A percentile compares a stretch with the other conserved stretches of the same genome.
Conservation (phyloP, 495 filamentous ascomycete species). For the Xylaria scruposa region DNA sequence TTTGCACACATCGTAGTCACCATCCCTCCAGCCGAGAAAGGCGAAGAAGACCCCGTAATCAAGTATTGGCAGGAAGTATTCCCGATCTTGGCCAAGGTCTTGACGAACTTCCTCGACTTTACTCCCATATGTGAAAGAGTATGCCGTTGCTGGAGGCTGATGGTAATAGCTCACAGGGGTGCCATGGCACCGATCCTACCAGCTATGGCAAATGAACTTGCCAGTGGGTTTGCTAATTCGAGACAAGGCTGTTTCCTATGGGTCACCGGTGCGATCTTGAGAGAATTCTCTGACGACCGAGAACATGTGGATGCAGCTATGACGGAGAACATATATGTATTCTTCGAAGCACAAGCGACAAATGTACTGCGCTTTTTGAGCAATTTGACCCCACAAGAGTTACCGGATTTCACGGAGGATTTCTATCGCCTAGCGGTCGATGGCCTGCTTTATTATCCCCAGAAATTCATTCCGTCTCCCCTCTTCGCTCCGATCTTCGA, state of each 20-base stretch:
- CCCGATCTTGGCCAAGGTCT: slow-evolving; percentile 80
- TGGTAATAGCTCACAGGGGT: slow-evolving; percentile 93
- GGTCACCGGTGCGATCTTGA: slow-evolving; percentile 92
- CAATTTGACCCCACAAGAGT: slow-evolving; percentile 80
- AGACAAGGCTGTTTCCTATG: slow-evolving; percentile 96
- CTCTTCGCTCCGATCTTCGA: slow-evolving; percentile 84
- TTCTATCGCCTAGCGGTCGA: slow-evolving; percentile 94
- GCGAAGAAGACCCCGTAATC: slow-evolving; percentile 84
- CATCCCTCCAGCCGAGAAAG: slow-evolving; percentile 74
- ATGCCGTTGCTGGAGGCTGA: slow-evolving; percentile 92
- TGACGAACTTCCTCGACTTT: slow-evolving; percentile 82
- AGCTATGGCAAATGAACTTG: slow-evolving; percentile 83
- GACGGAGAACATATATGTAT: slow-evolving; percentile 87
- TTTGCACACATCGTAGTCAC: slow-evolving; percentile 78
- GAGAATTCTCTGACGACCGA: slow-evolving; percentile 90
- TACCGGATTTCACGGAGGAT: slow-evolving; percentile 98
- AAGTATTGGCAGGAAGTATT: slow-evolving; percentile 96
- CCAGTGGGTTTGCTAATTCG: slow-evolving; percentile 80
- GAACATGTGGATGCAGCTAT: slow-evolving; percentile 83
- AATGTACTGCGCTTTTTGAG: slow-evolving; percentile 89
- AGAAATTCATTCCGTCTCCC: slow-evolving; percentile 75
- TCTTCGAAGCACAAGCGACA: slow-evolving; percentile 90
- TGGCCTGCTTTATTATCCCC: slow-evolving; percentile 89
- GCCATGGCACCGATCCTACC: slow-evolving; percentile 86
- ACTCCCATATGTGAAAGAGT: slow-evolving; percentile 90